Conservation (phyloP, 2,329 filamentous ascomycete genomes). For the Fusarium sororula region DNA sequence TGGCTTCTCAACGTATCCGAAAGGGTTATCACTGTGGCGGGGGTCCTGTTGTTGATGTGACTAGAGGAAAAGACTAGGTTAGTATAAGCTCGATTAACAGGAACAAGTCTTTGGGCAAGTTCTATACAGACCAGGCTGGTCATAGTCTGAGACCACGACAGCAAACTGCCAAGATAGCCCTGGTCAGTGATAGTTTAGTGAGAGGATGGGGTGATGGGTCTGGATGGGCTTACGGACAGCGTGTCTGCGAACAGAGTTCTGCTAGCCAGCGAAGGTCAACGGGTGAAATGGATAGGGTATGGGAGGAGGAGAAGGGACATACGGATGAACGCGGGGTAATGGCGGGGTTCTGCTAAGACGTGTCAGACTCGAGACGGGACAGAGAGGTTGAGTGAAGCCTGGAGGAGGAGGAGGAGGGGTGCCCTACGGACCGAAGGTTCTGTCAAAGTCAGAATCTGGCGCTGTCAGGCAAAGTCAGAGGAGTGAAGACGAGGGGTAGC, state of each 20-base stretch:
- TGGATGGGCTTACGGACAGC: not conserved
- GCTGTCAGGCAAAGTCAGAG: not conserved
- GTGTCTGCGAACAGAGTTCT: not conserved
- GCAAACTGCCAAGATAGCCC: not conserved
- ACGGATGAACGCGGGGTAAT: not conserved
- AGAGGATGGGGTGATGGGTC: rapidly evolving
- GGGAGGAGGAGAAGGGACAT: not conserved
- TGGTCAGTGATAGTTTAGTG: not conserved
- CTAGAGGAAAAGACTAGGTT: not conserved
- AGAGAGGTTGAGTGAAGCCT: too few relatives aligned
- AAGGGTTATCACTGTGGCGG: too few relatives aligned
- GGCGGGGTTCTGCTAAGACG: not conserved
- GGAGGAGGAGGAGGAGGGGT: not conserved
- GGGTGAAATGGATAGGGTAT: rapidly evolving
- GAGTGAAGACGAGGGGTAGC: not conserved
- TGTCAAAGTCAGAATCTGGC: not conserved
- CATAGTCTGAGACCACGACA: not conserved
- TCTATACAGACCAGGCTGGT: not conserved
- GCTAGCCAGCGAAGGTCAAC: not conserved
- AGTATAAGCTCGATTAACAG: too few relatives aligned
- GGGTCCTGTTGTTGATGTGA: not conserved
- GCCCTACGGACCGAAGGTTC: not conserved
- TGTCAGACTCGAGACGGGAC: not conserved
- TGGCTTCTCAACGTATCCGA: not conserved
- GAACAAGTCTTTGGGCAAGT: rapidly evolving